Evolutionary conservation across 495 filamentous ascomycete species (phyloP).

Genomic region (Cenococcum geophilum): DNA sequence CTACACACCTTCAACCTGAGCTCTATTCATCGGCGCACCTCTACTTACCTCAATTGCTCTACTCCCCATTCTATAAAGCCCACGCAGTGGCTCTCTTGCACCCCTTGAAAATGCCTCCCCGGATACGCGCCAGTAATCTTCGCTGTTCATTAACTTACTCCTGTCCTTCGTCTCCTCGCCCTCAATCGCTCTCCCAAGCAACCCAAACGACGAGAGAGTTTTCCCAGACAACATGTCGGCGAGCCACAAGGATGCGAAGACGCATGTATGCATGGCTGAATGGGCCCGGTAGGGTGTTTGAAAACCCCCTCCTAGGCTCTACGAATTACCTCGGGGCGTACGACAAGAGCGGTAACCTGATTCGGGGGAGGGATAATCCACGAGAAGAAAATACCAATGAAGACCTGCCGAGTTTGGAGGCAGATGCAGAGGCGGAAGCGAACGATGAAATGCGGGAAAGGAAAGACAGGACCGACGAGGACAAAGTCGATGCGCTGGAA

Average conservation of each 20-base stretch:
- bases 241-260: conserved; percentile 46
- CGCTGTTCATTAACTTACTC: conserved; percentile 5
- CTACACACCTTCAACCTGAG: background rate
- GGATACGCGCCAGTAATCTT: conserved; percentile 21
- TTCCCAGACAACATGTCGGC: conserved; percentile 43
- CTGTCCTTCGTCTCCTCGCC: conserved; percentile 9
- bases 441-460: conserved; percentile 13
- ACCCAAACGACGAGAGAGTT: conserved; percentile 43
- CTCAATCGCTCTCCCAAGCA: conserved; percentile 10
- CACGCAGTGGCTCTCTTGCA: conserved; percentile 6
- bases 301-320: conserved; percentile 50
- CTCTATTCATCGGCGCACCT: background rate
- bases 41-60: conserved; percentile 1
- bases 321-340: conserved; percentile 61
- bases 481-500: conserved; percentile 27
- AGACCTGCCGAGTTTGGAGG: background rate
- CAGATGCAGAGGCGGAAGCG: conserved; percentile 25
- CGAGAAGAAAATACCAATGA: conserved; percentile 2
- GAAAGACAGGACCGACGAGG: conserved; percentile 18
- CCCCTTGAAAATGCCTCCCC: conserved; percentile 21
- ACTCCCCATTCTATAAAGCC: conserved; percentile 2
- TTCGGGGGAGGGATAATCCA: conserved; percentile 30
- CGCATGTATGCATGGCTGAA: conserved; percentile 65
- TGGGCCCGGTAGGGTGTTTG: conserved; percentile 50
- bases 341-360: conserved; percentile 40